Conservation (phyloP, 2,329 filamentous ascomycete species). For the Sporothrix brunneoviolacea region DNA sequence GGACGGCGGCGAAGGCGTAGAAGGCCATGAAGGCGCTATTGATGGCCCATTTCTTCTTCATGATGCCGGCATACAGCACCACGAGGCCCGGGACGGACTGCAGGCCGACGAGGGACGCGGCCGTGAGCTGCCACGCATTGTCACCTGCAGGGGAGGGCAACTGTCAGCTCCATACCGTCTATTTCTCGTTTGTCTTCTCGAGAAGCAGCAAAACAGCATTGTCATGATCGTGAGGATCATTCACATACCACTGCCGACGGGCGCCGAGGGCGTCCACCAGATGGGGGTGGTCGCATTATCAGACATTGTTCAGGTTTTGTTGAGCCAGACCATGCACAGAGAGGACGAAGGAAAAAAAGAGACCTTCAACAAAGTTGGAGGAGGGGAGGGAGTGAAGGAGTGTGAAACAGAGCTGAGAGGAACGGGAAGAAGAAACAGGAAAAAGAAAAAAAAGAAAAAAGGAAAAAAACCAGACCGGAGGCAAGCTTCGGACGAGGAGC, state of each 20-base stretch:
- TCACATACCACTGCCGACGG: constrained; percentile 7
- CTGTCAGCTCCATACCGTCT: too few relatives aligned
- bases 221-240: too few relatives aligned
- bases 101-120: constrained; percentile 41
- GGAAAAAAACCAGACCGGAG: too few relatives aligned
- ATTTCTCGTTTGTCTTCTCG: too few relatives aligned
- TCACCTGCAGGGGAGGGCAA: too few relatives aligned
- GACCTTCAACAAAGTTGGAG: not conserved
- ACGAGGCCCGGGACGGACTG: constrained; percentile 44
- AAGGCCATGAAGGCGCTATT: constrained; percentile 46
- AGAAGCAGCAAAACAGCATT: too few relatives aligned
- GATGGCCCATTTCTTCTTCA: constrained; percentile 43
- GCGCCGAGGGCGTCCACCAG: constrained; percentile 9
- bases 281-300: constrained; percentile 2
- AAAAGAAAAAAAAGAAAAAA: too few relatives aligned
- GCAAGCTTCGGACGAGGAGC: too few relatives aligned
- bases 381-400: not conserved
- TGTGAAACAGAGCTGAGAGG: too few relatives aligned
- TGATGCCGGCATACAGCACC: constrained; percentile 41
- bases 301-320: not conserved
- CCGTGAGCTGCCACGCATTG: constrained; percentile 47
- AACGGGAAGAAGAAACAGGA: too few relatives aligned
- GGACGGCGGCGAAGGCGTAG: constrained; percentile 41
- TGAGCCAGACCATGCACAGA: too few relatives aligned
- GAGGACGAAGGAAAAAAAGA: not conserved